Evolutionary conservation across 768 basidiomycete genomes (phyloP).

Genomic region (Suillus brevipes): DNA sequence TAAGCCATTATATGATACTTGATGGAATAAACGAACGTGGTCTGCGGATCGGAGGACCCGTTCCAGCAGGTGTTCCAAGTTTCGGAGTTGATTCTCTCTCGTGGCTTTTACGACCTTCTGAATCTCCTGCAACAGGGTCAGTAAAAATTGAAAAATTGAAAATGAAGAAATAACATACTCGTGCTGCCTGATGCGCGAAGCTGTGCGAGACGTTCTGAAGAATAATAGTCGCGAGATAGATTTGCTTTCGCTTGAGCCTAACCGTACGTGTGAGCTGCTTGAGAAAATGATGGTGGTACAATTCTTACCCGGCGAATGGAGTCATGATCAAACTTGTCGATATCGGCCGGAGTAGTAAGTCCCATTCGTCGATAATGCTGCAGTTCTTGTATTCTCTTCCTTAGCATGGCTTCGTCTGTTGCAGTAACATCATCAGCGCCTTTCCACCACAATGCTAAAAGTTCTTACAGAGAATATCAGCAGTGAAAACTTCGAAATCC

Average conservation of each 20-base stretch:
- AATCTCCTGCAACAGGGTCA: constrained; percentile 39
- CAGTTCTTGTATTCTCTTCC: constrained; percentile 87
- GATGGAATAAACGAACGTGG: constrained; percentile 35
- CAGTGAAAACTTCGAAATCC: constrained; percentile 85
- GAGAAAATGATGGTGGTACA: neutral
- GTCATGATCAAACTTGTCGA: constrained; percentile 85
- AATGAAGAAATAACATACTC: constrained; percentile 47
- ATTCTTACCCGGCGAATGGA: constrained; percentile 65
- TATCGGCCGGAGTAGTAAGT: constrained; percentile 79
- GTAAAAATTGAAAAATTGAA: neutral
- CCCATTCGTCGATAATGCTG: constrained; percentile 90
- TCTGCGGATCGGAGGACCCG: constrained; percentile 42
- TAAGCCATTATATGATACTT: constrained; percentile 1
- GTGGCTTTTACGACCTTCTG: constrained; percentile 55
- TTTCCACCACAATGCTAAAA: neutral
- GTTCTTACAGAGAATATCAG: constrained; percentile 87
- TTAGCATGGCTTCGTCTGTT: constrained; percentile 81
- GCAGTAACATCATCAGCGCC: neutral
- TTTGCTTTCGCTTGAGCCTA: constrained; percentile 67
- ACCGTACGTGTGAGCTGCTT: neutral
- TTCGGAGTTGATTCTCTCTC: constrained; percentile 66
- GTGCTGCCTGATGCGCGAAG: constrained; percentile 44
- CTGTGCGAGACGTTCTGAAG: constrained; percentile 52
- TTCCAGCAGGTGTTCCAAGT: constrained; percentile 36
- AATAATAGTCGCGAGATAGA: constrained; percentile 54